Conservation (phyloP, 352 stramenopile species). For the Phytopythium chamaehyphon region DNA sequence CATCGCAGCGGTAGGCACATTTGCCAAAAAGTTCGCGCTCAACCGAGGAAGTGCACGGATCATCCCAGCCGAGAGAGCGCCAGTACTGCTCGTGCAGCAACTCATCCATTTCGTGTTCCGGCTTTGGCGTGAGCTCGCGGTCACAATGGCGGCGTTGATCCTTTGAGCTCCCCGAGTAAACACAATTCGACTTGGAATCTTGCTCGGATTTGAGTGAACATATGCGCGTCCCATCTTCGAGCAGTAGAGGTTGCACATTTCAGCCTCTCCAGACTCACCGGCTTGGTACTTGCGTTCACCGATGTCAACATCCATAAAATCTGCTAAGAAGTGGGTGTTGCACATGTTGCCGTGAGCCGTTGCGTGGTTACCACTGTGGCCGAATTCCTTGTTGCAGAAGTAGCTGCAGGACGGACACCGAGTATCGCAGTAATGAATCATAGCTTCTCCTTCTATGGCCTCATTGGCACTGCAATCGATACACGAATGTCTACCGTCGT, state of each 20-base stretch:
- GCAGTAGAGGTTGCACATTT: conserved; percentile 84
- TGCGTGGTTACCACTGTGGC: conserved; percentile 46
- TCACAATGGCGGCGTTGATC: conserved; percentile 71
- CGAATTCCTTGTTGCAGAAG: conserved; percentile 62
- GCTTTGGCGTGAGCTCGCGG: conserved; percentile 42
- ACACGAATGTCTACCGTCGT: conserved; percentile 45
- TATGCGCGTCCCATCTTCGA: conserved; percentile 74
- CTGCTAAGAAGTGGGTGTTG: conserved; percentile 66
- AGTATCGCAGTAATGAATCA: conserved; percentile 63
- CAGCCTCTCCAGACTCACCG: conserved; percentile 57
- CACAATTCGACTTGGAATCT: conserved; percentile 20
- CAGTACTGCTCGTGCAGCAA: conserved; percentile 74
- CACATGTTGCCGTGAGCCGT: conserved; percentile 82
- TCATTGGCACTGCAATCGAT: conserved; percentile 13
- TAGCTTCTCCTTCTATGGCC: too few relatives aligned
- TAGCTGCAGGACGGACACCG: conserved; percentile 76
- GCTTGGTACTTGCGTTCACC: conserved; percentile 66
- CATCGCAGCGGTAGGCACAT: conserved; percentile 70
- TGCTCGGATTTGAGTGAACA: conserved; percentile 69
- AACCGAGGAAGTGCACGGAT: conserved; percentile 51
- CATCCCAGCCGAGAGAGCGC: conserved; percentile 71
- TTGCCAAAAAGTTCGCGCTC: conserved; percentile 64
- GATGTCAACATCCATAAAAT: conserved; percentile 51
- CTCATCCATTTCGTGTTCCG: conserved; percentile 52
- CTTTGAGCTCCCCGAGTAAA: conserved; percentile 37